Percentiles rank a stretch among this genome's conserved stretches.
These are phyloP conservation scores for Thymus mandschuricus DNA, from an alignment of 257 asterid genomes.

Conservation along the genomic window DNA sequence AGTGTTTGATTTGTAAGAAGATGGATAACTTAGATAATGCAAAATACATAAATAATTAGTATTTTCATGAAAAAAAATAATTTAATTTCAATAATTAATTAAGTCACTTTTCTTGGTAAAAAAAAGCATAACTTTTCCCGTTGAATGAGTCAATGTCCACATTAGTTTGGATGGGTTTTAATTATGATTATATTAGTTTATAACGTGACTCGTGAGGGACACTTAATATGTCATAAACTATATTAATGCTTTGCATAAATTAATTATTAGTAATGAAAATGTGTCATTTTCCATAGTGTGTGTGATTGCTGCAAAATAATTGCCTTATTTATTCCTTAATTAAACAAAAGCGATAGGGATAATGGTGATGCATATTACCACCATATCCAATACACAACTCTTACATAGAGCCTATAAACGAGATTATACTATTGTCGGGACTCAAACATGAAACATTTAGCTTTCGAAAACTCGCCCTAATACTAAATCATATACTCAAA, in stretches of 20 bases:
- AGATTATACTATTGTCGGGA: too few relatives aligned
- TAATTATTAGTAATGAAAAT: not conserved
- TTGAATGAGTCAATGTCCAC: conserved; percentile 5
- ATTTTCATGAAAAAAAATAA: too few relatives aligned
- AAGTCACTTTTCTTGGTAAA: not conserved
- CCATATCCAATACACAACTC: too few relatives aligned
- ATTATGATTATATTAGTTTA: not conserved
- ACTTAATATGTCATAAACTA: not conserved
- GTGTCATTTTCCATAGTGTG: not conserved
- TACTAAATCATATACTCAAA: too few relatives aligned
- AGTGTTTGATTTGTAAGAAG: too few relatives aligned
- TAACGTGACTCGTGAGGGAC: not conserved
- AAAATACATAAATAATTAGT: too few relatives aligned
- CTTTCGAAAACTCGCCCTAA: too few relatives aligned
- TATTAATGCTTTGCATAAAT: not conserved
- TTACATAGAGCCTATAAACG: too few relatives aligned
- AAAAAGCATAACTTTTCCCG: not conserved
- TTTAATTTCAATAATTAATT: too few relatives aligned
- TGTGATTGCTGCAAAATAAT: not conserved
- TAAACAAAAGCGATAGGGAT: not conserved
- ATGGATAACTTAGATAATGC: too few relatives aligned
- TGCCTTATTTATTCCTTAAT: not conserved
- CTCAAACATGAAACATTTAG: too few relatives aligned
- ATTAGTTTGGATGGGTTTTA: not conserved
- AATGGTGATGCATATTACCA: too few relatives aligned